Base-by-base conservation (phyloP, 129 eudicot species). In the Chrysanthemum seticuspe region DNA sequence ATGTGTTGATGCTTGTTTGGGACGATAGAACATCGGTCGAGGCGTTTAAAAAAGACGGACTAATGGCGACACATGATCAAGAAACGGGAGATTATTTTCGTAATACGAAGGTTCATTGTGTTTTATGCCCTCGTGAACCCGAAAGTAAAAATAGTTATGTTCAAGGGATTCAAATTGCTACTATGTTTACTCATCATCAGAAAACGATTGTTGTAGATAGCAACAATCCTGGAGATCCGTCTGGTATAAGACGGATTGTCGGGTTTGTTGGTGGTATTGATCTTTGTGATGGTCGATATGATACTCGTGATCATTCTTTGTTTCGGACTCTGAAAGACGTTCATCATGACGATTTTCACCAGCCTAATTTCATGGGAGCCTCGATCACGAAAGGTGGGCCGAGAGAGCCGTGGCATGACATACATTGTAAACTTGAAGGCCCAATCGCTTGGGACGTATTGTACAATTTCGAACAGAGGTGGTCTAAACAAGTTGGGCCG, bases 371-470 rank as follows among this genome's bases (percentile, higher is more conserved):
- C 62, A 49, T 79, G 2, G 92, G 95, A 0, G 77, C 98, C 31
- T 75, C 87, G 0, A 82, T 93, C 71, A 52, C 15, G 9, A 85
- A 80, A 81, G 98, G 98, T 4, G 98, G 96, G 0, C 96, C 98
- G 4, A 80, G 98, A 63, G 98, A 93, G 79, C 98, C 98, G 1
- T 93, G 98, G 98, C 98, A 93, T 52, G 98, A 93, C 63, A 86
- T 93, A 65, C 98, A 93, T 73, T 85, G 92, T 70, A 71, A 82
- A 23, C 72, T 93, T 1, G 96, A 89, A 74, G 96, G 98, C 58
- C 92, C 98, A 0, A 85, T 78, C 8, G 96, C 96, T 13, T 93
- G 98, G 98, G 98, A 93, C 23, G 95, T 93, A 8, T 71, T 92
- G 67, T 87, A 87, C 58, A 92, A 92, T 71, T 92, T 92, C 25